Percentiles rank a stretch among this genome's conserved stretches.
These are phyloP conservation scores for Pholiota molesta DNA, from an alignment of 768 basidiomycete species.

Conservation along the genomic window DNA sequence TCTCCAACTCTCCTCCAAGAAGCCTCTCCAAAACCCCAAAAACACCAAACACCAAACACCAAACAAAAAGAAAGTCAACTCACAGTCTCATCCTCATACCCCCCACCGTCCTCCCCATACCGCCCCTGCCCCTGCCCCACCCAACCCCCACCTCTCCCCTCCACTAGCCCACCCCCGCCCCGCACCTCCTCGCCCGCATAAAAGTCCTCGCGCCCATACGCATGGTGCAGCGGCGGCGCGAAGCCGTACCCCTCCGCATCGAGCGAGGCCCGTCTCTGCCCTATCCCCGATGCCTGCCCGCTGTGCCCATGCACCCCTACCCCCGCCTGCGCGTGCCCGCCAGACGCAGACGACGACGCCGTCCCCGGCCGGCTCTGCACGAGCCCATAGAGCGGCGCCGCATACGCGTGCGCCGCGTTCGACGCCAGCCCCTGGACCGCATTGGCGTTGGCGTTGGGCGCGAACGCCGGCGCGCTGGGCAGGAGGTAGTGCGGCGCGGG, in stretches of 20 bases:
- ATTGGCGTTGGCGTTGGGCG: no score
- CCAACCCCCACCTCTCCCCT: conserved; percentile 14
- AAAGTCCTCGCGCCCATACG: no score
- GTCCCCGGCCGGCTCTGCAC: background rate
- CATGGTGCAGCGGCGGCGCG: no score
- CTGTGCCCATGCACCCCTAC: no score
- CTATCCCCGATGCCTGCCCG: no score
- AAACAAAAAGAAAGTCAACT: conserved; percentile 1
- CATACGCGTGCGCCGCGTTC: no score
- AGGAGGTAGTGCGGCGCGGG: no score
- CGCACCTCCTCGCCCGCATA: no score
- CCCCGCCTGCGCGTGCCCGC: no score
- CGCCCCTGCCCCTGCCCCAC: conserved; percentile 7
- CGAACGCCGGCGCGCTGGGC: no score
- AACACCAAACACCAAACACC: background rate
- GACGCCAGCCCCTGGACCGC: no score
- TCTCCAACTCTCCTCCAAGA: background rate
- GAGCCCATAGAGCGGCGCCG: background rate
- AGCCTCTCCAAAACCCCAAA: no score
- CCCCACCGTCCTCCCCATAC: background rate
- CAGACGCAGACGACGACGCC: background rate
- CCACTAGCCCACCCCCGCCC: conserved; percentile 22
- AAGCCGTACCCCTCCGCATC: background rate
- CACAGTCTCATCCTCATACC: background rate
- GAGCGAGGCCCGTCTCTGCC: background rate